Evolutionary conservation across 805 yeast species (phyloP), one percentile per base, ranked within the genome.

Genomic region (Hanseniaspora mollemarum): DNA sequence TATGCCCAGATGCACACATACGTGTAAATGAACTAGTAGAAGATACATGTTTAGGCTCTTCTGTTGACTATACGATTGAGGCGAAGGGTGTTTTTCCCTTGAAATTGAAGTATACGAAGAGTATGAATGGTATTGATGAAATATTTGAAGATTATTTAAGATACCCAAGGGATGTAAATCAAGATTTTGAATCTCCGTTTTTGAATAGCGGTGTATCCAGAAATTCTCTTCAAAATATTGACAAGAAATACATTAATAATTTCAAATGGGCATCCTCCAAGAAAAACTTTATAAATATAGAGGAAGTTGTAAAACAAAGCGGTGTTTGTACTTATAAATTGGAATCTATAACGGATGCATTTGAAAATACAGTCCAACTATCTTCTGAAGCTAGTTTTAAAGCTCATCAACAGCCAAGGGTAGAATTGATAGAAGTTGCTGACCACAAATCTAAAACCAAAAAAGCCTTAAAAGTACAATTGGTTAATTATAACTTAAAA

Each of bases 21-120:
- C 6, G 29, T 26, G 18, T 15, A 12, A 32, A 44, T 28, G 42
- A 43, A 9, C 9, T 29, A 6, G 6, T n/a, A 19, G 52, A 54
- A 13, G 77, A 80, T 57, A 72, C 75, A 55, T 92, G 97, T 68
- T 67, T 79, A 32, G 85, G 81, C 29, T 77, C 72, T 16, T 46
- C 62, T 3, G 84, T 78, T 56, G 66, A 72, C 21, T 65, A 80
- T 1, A 65, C 66, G 13, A 71, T 90, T 29, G 68, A 73, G 1
- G 75, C 81, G 1, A 65, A 69, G 18, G 96, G 97, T 49, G 83
- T 87, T 1, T 81, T 90, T 0, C 97, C 98, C 0, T 64, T 83
- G 53, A 74, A 74, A 21, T 65, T 83, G 32, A 68, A 70, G 38
- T 81, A 81, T 59, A 73, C 72, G 41, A 78, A 77, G 54, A 57